A percentile compares a stretch with the other conserved stretches of the same genome.
These are phyloP conservation scores for Wickerhamomyces ciferrii DNA, from an alignment of 805 yeast genomes.

Conservation along the genomic window DNA sequence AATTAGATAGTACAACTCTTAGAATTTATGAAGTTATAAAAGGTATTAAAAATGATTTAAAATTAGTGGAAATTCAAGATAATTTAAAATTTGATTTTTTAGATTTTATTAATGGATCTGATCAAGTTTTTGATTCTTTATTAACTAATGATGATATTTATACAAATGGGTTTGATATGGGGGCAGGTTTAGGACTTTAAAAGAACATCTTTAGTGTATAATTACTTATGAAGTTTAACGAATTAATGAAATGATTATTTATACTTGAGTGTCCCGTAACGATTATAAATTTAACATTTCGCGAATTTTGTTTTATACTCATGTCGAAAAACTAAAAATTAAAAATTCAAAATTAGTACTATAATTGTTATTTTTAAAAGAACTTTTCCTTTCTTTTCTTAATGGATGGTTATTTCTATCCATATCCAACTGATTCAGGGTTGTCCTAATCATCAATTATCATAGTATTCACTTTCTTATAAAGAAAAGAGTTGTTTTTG, in stretches of 20 bases:
- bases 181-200: background rate
- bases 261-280: background rate
- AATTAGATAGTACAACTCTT: slow-evolving; percentile 36
- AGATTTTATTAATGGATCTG: slow-evolving; percentile 15
- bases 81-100: slow-evolving; percentile 15
- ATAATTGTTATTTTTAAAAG: background rate
- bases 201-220: too few species aligned
- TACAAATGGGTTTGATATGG: background rate
- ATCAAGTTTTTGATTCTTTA: slow-evolving; percentile 16
- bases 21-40: slow-evolving; percentile 37
- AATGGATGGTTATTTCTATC: background rate
- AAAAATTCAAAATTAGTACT: too few species aligned
- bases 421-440: background rate
- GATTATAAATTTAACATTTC: background rate
- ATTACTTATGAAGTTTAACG: background rate
- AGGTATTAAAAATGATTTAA: slow-evolving; percentile 35
- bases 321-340: background rate
- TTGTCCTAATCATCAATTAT: background rate
- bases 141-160: slow-evolving; percentile 22
- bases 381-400: background rate
- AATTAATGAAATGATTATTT: background rate
- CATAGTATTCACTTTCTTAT: too few species aligned
- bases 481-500: too few species aligned
- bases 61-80: slow-evolving; percentile 26
- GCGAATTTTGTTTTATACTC: background rate